These are phyloP conservation scores for Phalaenopsis equestris DNA, from an alignment of 106 monocot genomes.

Conservation along the genomic window DNA sequence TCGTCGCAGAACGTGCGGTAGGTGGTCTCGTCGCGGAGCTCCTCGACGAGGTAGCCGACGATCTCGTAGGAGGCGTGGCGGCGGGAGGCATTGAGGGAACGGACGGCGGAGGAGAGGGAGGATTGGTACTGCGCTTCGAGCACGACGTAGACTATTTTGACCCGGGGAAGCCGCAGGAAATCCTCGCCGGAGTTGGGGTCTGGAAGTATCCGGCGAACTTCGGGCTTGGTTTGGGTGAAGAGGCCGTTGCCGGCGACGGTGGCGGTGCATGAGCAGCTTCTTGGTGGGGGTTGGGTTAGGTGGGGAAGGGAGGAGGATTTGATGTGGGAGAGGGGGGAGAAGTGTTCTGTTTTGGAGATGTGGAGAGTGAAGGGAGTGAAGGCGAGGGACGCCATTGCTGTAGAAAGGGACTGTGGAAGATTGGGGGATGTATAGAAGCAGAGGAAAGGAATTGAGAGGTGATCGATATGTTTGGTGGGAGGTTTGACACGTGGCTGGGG, in stretches of 20 bases:
- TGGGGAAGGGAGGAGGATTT: constrained; percentile 24
- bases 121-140: constrained; percentile 83
- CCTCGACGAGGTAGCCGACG: constrained; percentile 69
- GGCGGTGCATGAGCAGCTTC: neutral
- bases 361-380: constrained; percentile 37
- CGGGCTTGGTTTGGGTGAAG: constrained; percentile 68
- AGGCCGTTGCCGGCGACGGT: constrained; percentile 31
- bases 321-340: constrained; percentile 21
- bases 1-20: constrained; percentile 52
- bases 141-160: constrained; percentile 68
- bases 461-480: neutral
- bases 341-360: constrained; percentile 15
- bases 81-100: constrained; percentile 36
- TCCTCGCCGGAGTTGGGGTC: neutral
- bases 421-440: neutral
- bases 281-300: constrained; percentile 5
- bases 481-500: constrained; percentile 7
- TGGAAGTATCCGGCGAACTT: constrained; percentile 58
- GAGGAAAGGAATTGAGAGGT: neutral
- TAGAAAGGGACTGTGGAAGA: neutral
- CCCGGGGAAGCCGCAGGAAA: constrained; percentile 25
- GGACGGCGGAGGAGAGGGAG: constrained; percentile 48
- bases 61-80: constrained; percentile 48
- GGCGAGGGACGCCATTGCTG: constrained; percentile 47
- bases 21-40: constrained; percentile 54